Evolutionary conservation across 176 grass and related monocot species (phyloP).

Genomic region (Raddia distichophylla): DNA sequence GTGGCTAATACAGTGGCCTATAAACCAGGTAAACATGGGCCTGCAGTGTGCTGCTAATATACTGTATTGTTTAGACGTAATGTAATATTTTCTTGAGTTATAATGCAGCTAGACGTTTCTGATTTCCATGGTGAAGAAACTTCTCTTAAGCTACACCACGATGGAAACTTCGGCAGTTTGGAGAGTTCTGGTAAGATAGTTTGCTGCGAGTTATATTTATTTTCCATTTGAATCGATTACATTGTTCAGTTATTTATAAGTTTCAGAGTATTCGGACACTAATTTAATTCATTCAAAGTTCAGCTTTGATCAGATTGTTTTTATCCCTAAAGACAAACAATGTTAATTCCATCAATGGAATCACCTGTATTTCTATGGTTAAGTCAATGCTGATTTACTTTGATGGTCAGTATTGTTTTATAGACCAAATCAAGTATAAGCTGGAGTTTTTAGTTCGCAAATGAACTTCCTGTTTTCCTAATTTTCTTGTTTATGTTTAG

Average conservation of each 20-base stretch:
- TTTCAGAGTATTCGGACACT: constrained; percentile 1
- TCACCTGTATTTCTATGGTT: constrained; percentile 15
- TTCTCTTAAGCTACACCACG: constrained; percentile 53
- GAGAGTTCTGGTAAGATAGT: constrained; percentile 64
- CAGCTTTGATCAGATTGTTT: background rate
- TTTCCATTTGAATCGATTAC: background rate
- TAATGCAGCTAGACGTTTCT: constrained; percentile 54
- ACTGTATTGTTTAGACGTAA: background rate
- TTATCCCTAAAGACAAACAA: background rate
- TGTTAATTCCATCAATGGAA: background rate
- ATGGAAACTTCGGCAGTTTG: constrained; percentile 64
- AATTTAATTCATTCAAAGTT: background rate
- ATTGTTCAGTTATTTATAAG: background rate
- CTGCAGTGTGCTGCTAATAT: constrained; percentile 6
- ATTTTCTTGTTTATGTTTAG: constrained; percentile 15
- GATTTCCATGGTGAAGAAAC: constrained; percentile 74
- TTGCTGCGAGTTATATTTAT: background rate
- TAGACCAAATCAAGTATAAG: constrained; percentile 6
- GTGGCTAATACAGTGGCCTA: constrained; percentile 89
- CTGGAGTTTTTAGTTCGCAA: background rate
- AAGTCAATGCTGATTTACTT: background rate
- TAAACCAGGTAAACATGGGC: constrained; percentile 54
- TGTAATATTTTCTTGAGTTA: constrained; percentile 7
- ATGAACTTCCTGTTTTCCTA: constrained; percentile 1
- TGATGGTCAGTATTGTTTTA: constrained; percentile 3